Percentiles rank a stretch among this genome's conserved stretches.
Evolutionary conservation across 495 filamentous ascomycete species (phyloP).

Genomic region (Penicillium roqueforti): DNA sequence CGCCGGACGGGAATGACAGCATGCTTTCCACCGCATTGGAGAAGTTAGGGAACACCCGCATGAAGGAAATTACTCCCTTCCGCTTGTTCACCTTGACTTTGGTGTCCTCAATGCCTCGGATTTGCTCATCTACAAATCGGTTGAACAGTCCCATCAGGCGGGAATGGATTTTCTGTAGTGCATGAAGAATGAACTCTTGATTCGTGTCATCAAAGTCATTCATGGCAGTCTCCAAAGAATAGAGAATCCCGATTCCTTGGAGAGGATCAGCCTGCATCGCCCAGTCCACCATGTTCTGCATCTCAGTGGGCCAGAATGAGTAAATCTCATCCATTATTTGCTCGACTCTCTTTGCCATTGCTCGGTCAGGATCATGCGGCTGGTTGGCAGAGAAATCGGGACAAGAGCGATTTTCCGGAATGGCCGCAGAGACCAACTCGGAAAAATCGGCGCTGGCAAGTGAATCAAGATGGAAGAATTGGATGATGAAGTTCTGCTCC

Average conservation of each 20-base stretch:
- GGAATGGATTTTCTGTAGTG: conserved; percentile 73
- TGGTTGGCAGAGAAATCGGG: conserved; percentile 67
- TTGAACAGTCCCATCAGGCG: conserved; percentile 72
- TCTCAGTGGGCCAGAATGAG: conserved; percentile 70
- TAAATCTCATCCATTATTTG: conserved; percentile 85
- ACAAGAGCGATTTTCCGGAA: conserved; percentile 62
- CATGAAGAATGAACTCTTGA: conserved; percentile 81
- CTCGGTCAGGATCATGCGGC: conserved; percentile 78
- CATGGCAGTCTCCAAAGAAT: conserved; percentile 72
- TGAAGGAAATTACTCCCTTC: conserved; percentile 91
- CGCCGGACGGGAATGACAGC: conserved; percentile 52
- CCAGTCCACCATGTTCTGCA: conserved; percentile 84
- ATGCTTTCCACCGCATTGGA: conserved; percentile 75
- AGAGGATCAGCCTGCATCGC: conserved; percentile 71
- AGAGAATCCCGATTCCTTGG: conserved; percentile 87
- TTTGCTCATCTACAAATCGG: conserved; percentile 90
- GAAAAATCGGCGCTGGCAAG: conserved; percentile 72
- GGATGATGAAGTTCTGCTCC: conserved; percentile 91
- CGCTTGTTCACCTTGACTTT: conserved; percentile 99
- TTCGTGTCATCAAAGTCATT: conserved; percentile 76
- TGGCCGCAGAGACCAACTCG: conserved; percentile 63
- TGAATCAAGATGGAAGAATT: conserved; percentile 88
- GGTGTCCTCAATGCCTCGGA: conserved; percentile 95
- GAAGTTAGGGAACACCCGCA: conserved; percentile 88
- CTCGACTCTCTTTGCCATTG: conserved; percentile 71